These are phyloP conservation scores for Rhizophora mangle DNA, from an alignment of 345 rosid species.

Conservation along the genomic window DNA sequence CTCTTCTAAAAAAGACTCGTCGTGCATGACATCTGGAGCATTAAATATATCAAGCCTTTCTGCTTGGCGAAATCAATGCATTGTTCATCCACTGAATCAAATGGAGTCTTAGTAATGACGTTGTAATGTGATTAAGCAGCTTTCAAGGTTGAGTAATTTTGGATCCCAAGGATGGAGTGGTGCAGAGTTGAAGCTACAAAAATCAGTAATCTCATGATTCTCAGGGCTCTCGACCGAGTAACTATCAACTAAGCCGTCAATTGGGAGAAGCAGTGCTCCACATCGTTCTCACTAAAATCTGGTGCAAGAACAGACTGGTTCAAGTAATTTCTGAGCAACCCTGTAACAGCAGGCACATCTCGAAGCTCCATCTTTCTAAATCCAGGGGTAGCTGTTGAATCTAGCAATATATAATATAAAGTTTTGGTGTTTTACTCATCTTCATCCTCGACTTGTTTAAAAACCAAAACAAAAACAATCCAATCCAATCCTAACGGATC, in stretches of 20 bases:
- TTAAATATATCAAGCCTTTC: slow-evolving; percentile 85
- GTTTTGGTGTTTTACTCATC: slow-evolving; percentile 72
- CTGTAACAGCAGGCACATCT: slow-evolving; percentile 82
- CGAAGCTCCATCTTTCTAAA: slow-evolving; percentile 80
- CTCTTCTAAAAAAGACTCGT: slow-evolving; percentile 78
- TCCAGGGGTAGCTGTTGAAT: slow-evolving; percentile 67
- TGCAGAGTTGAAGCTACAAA: slow-evolving; percentile 90
- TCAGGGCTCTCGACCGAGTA: slow-evolving; percentile 81
- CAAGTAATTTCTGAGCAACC: slow-evolving; percentile 68
- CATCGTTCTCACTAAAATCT: slow-evolving; percentile 78
- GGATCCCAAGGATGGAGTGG: slow-evolving; percentile 92
- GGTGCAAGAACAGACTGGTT: slow-evolving; percentile 74
- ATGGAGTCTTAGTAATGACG: slow-evolving; percentile 68
- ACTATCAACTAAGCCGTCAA: slow-evolving; percentile 71
- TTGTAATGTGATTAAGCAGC: slow-evolving; percentile 96
- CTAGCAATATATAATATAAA: slow-evolving; percentile 65
- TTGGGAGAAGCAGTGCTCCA: slow-evolving; percentile 89
- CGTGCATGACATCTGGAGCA: slow-evolving; percentile 85
- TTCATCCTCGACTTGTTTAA: no score
- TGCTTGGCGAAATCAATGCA: slow-evolving; percentile 71
- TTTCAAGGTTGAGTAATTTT: slow-evolving; percentile 61
- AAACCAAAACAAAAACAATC: no score
- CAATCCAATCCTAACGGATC: no score
- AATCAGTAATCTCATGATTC: slow-evolving; percentile 77
- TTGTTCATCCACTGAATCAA: slow-evolving; percentile 89